Evolutionary conservation across 768 basidiomycete genomes (phyloP), one percentile per base, ranked within the genome.

Genomic region (Amanita rubescens): DNA sequence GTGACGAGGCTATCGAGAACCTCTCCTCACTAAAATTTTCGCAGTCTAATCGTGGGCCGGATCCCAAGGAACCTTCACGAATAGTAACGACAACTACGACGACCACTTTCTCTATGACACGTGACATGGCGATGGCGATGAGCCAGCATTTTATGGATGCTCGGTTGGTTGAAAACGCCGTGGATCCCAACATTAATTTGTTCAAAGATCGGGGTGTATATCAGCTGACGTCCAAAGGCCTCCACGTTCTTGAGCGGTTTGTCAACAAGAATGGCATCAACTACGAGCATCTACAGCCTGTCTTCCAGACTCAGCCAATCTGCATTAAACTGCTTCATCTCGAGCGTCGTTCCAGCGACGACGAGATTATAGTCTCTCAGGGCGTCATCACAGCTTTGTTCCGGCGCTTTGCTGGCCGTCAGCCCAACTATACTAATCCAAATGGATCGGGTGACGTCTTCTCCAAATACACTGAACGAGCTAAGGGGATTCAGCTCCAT

Each of bases 81-180:
- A 92, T 99, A 70, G 89, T 99, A 66, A 99, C 96, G 63, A 99
- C 96, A 0, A 99, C 96, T 0, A 99, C 96, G 5, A 98, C 96
- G 5, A 99, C 96, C 39, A 99, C 96, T 32, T 99, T 99, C 75
- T 93, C 93, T 57, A 98, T 99, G 96, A 92, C 93, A 60, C 87
- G 96, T 61, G 96, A 99, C 42, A 98, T 99, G 90, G 96, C 96
- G 58, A 98, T 97, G 74, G 93, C 92, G 32, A 98, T 99, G 87
- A 90, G 92, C 73, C 96, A 99, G 71, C 94, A 98, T 67, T 98
- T 98, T 66, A 96, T 99, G 92, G 96, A 98, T 60, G 94, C 96
- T 54, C 90, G 94, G 59, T 78, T 98, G 57, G 94, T 98, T 59
- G 94, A 97, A 71, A 97, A 97, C 66, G 95, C 93, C 14, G 82